Evolutionary conservation across 176 grass and related monocot genomes (phyloP).

Genomic region (Rhynchospora pubera): DNA sequence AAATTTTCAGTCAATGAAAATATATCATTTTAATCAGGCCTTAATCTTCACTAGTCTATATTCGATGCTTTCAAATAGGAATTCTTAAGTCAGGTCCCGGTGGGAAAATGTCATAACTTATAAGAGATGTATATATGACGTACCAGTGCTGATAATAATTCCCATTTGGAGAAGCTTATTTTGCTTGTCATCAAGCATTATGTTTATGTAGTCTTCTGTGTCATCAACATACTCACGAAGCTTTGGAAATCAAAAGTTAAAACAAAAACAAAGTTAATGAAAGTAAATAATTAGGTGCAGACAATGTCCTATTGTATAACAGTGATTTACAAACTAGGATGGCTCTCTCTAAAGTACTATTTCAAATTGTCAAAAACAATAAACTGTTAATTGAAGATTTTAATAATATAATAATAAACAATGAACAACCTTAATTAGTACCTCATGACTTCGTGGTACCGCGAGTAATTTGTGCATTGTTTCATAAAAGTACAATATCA

Average conservation of each 20-base stretch:
- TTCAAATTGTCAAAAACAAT: not conserved
- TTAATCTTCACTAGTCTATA: not conserved
- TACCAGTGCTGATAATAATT: conserved; percentile 4
- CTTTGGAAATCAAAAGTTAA: not conserved
- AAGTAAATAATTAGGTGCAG: not conserved
- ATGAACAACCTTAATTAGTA: not conserved
- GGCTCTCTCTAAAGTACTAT: not conserved
- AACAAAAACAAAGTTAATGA: not conserved
- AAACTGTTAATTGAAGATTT: not conserved
- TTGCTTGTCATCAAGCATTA: conserved; percentile 15
- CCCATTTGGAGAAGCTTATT: conserved; percentile 14
- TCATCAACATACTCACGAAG: conserved; percentile 15
- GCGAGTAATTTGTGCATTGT: not conserved
- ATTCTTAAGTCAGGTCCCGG: not conserved
- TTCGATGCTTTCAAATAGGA: no score
- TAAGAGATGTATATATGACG: not conserved
- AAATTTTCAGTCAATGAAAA: no score
- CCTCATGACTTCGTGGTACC: not conserved
- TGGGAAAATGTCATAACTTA: not conserved
- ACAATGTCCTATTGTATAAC: no score
- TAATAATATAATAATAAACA: not conserved
- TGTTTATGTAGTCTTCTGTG: conserved; percentile 18
- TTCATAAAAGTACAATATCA: not conserved
- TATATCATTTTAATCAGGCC: no score
- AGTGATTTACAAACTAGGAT: not conserved